These are phyloP conservation scores for Backusella luteola DNA, from an alignment of 192 early-diverging fungal genomes.

Conservation along the genomic window DNA sequence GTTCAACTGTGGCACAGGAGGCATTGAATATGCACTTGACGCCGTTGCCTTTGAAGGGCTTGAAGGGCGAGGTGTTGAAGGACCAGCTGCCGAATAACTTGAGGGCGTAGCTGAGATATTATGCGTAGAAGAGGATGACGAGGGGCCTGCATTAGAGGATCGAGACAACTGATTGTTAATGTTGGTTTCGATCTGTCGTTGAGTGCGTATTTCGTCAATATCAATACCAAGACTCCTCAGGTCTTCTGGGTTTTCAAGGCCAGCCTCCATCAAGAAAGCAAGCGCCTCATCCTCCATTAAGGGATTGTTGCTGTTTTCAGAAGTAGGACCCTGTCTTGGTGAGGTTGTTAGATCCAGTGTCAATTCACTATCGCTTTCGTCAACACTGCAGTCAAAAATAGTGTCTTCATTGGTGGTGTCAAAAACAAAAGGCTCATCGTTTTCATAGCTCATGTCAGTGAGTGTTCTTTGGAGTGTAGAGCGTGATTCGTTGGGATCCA, in stretches of 20 bases:
- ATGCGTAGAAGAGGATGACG: background rate
- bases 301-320: background rate
- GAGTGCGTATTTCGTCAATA: slow-evolving; percentile 7
- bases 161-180: background rate
- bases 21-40: too few species aligned
- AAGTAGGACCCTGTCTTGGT: background rate
- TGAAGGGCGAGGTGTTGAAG: background rate
- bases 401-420: background rate
- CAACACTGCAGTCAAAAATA: background rate
- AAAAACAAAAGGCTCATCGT: background rate
- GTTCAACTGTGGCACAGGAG: too few species aligned
- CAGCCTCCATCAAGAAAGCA: slow-evolving; percentile 15
- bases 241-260: background rate
- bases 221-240: slow-evolving; percentile 11
- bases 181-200: background rate
- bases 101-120: background rate
- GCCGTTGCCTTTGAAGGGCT: too few species aligned
- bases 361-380: background rate
- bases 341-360: background rate
- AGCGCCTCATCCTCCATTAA: background rate
- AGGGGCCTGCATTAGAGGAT: background rate
- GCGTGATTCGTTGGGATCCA: background rate
- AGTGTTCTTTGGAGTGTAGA: background rate
- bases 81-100: background rate
- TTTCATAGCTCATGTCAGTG: background rate